phyloP scores from a whole-genome alignment of 2,329 filamentous ascomycete species.

The Pyricularia pennisetigena region DNA sequence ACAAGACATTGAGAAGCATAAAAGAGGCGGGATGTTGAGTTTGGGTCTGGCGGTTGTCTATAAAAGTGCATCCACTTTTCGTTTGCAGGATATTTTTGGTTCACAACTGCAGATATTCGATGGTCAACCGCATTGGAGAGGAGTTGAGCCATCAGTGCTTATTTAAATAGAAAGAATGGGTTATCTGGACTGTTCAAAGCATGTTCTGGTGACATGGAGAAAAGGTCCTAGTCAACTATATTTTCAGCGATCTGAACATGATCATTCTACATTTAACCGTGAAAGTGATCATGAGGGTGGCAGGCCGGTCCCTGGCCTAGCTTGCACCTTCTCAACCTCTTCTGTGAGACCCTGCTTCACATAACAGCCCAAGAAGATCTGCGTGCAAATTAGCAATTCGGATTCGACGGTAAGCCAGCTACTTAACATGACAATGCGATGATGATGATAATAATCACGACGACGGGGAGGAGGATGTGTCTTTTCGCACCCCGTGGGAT shows the following conservation, averaged over 20 bases:
- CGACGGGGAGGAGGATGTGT: too few relatives aligned
- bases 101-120: neutral
- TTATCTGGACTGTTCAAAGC: neutral
- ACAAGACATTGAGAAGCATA: neutral
- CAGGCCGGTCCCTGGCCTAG: too few relatives aligned
- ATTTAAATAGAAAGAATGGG: neutral
- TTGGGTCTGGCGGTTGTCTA: neutral
- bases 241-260: neutral
- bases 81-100: neutral
- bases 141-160: neutral
- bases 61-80: neutral
- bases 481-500: too few relatives aligned
- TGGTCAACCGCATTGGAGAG: conserved; percentile 1
- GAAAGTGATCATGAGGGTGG: too few relatives aligned
- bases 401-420: too few relatives aligned
- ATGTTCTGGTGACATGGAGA: neutral
- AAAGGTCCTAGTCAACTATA: neutral
- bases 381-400: too few relatives aligned
- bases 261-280: neutral
- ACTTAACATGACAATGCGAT: too few relatives aligned
- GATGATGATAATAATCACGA: too few relatives aligned
- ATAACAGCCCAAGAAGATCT: too few relatives aligned
- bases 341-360: too few relatives aligned
- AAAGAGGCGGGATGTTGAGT: neutral
- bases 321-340: too few relatives aligned